Evolutionary conservation across 805 yeast genomes (phyloP), one percentile per base, ranked within the genome.

Genomic region (Cephaloascus fragrans): DNA sequence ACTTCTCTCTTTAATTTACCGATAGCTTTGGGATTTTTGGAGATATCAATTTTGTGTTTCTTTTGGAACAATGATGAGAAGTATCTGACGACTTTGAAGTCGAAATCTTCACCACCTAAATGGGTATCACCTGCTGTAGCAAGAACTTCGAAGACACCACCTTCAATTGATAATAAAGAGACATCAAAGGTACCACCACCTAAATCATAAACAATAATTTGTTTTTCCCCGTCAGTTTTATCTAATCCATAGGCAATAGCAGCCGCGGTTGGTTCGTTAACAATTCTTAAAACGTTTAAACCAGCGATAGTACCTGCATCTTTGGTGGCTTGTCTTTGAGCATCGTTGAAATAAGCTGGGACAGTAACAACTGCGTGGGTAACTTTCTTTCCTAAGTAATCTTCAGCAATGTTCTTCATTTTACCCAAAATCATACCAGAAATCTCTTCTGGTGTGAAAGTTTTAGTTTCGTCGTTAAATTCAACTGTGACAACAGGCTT

Each of bases 141-240:
- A 67, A 83, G 76, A 41, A 86, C 96, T 69, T 86, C 95, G 57
- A 86, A 86, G 43, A 87, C 88, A 67, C 95, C 96, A 50, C 81
- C 84, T 59, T 87, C 95, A 58, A 86, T 86, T 33, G 93, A 76
- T 56, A 86, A 74, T 39, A 86, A 68, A 3, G 95, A 86, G 18
- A 86, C 96, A 78, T 86, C 96, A 50, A 86, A 88, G 49, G 97
- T 88, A 74, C 97, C 97, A 67, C 97, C 97, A 75, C 97, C 97
- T 54, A 88, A 75, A 66, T 88, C 97, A 62, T 85, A 88, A 41
- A 88, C 94, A 56, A 88, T 78, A 49, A 88, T 86, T 64, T 88
- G 89, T 55, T 83, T 84, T 67, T 88, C 97, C 47, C 76, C 83
- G 31, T 79, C 81, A 45, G 77, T 73, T 59, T 81, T 79, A 50